Conservation (phyloP, 306 rosid species). For the Trifolium fragiferum region DNA sequence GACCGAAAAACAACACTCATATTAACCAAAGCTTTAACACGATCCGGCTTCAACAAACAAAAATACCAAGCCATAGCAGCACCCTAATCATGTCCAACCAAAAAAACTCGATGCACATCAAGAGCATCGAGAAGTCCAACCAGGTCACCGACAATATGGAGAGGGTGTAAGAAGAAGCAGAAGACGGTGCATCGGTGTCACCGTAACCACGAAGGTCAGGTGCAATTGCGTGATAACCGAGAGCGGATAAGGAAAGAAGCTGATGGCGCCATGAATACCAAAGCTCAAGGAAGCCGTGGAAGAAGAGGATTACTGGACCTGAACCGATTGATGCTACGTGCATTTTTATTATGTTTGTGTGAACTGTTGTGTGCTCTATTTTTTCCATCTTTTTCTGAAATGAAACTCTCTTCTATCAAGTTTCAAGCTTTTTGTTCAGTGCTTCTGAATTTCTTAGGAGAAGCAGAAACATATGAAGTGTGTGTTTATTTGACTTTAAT, state of each 20-base stretch:
- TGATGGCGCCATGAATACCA: constrained; percentile 88
- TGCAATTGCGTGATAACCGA: constrained; percentile 74
- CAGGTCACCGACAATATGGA: constrained; percentile 66
- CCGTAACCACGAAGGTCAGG: constrained; percentile 80
- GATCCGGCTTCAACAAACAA: constrained; percentile 62
- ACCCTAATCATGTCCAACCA: constrained; percentile 80
- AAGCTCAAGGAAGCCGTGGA: constrained; percentile 77
- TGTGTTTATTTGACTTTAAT: no score
- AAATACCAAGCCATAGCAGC: constrained; percentile 70
- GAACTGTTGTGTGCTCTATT: constrained; percentile 60
- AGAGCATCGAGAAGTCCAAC: constrained; percentile 67
- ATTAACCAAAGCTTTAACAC: constrained; percentile 72
- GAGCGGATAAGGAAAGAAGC: constrained; percentile 64
- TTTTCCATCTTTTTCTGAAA: constrained; percentile 55
- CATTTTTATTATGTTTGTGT: constrained; percentile 68
- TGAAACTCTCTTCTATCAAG: no score
- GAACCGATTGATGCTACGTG: constrained; percentile 73
- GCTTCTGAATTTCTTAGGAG: no score
- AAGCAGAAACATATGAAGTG: no score
- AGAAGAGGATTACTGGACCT: constrained; percentile 64
- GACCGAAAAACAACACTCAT: constrained; percentile 56
- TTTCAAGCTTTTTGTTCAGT: no score
- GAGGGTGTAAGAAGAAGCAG: constrained; percentile 54
- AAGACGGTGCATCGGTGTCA: constrained; percentile 69
- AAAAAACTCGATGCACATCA: constrained; percentile 55